Evolutionary conservation across 768 basidiomycete species (phyloP), one percentile per base, ranked within the genome.

Genomic region (Paxillus rubicundulus): DNA sequence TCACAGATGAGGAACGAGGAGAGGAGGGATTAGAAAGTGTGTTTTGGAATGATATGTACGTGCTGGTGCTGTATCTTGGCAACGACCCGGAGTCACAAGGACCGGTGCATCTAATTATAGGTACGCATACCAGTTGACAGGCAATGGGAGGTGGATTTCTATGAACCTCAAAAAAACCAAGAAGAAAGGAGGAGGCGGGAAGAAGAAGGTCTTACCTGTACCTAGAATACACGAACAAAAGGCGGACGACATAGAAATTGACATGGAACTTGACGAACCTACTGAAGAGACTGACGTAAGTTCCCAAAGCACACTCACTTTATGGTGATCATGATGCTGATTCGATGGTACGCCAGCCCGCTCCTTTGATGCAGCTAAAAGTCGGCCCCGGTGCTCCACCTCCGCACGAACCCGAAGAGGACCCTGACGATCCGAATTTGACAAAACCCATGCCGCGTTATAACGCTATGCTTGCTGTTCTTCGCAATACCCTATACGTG

Each of bases 41-140:
- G 2, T 96, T 96, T 66, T 89, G 87, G 77, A 92, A 93, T 54
- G 92, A 95, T 61, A 56, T 95, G 89, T 91, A 54, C 55, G 82
- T 67, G 18, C 9, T 12, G 8, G 2, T 24, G 14, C 17, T n/a
- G n/a, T 30, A 30, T 30, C 30, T 30, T 9, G 7, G 9, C 3
- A 10, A 9, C 28, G 18, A 14, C 7, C 13, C 14, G 33, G 2
- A 42, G 1, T 36, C 5, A 43, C 32, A 16, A 14, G 28, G 38
- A 33, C 17, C 45, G n/a, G 51, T 2, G 8, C 21, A 38, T 18
- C 33, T 34, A 44, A 21, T n/a, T n/a, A 30, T 27, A 92, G 90
- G 55, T 89, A 85, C 64, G 90, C 84, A 0, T 94, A 94, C 66
- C 87, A 87, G 58, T 74, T 87, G 3, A 66, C 71, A 0, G 87